Conservation (phyloP, 176 grass and related monocot genomes). For the Oryza glaberrima region DNA sequence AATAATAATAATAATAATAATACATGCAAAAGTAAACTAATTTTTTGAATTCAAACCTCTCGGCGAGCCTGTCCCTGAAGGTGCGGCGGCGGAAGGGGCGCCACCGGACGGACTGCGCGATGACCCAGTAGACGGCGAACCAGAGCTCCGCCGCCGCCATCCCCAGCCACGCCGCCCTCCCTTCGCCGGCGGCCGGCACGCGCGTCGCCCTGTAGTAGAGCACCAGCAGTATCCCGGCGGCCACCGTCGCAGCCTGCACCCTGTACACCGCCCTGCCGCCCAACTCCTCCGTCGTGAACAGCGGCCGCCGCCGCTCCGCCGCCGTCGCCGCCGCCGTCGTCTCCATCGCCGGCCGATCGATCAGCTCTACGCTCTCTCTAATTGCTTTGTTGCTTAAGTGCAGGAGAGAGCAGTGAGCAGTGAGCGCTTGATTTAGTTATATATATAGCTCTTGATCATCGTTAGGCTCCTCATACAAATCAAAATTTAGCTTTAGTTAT, state of each 20-base stretch:
- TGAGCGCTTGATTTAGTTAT: too few species aligned
- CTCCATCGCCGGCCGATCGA: too few species aligned
- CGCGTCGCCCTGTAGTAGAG: conserved; percentile 49
- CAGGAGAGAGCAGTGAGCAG: too few species aligned
- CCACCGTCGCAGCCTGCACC: conserved; percentile 49
- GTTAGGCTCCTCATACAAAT: too few species aligned
- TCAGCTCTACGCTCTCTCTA: too few species aligned
- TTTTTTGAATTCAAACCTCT: conserved; percentile 42
- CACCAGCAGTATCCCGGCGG: conserved; percentile 56
- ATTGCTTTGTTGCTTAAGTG: too few species aligned
- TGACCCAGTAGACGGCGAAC: conserved; percentile 73
- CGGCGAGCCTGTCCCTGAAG: conserved; percentile 60
- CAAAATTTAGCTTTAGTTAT: too few species aligned
- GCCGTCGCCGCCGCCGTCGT: neutral
- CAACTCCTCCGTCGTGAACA: conserved; percentile 57
- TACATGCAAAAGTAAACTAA: neutral
- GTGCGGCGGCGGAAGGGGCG: conserved; percentile 50
- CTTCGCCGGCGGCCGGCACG: conserved; percentile 35
- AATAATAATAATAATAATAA: too few species aligned
- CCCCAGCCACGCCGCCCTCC: conserved; percentile 55
- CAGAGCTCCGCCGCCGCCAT: conserved; percentile 69
- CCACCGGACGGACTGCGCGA: conserved; percentile 76
- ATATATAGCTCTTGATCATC: too few species aligned
- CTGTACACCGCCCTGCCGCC: conserved; percentile 47
- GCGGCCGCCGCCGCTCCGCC: neutral